Evolutionary conservation across 2,329 filamentous ascomycete genomes (phyloP).

Genomic region (Colletotrichum lupini): DNA sequence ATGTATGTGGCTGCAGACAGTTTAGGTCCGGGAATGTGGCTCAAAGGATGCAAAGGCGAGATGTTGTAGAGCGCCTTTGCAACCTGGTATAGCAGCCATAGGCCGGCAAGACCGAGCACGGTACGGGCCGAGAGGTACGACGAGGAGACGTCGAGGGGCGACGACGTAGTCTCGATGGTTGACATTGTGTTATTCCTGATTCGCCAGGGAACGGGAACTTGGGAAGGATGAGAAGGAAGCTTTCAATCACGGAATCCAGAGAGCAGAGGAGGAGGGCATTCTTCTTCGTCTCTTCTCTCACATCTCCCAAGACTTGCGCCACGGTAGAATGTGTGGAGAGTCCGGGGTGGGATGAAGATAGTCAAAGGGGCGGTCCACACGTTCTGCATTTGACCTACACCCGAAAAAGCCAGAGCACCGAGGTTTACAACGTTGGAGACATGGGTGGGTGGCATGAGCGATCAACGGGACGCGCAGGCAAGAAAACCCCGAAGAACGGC

Average conservation of each 20-base stretch:
- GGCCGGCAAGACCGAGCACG: slow-evolving; percentile 34
- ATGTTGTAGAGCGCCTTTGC: slow-evolving; percentile 46
- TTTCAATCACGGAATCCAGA: neutral
- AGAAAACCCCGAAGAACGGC: neutral
- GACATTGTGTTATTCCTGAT: slow-evolving; percentile 14
- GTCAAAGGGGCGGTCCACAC: slow-evolving; percentile 20
- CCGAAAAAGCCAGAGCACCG: slow-evolving; percentile 29
- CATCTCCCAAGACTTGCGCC: neutral
- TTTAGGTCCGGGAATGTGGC: slow-evolving; percentile 50
- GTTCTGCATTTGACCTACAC: slow-evolving; percentile 21
- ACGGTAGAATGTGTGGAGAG: slow-evolving; percentile 10
- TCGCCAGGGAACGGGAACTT: neutral
- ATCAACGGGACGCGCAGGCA: slow-evolving; percentile 15
- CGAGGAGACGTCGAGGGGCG: slow-evolving; percentile 16
- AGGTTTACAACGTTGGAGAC: slow-evolving; percentile 17
- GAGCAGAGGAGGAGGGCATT: slow-evolving; percentile 8
- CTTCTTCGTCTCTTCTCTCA: slow-evolving; percentile 3
- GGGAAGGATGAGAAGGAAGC: neutral
- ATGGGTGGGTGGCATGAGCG: slow-evolving; percentile 2
- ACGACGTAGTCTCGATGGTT: slow-evolving; percentile 8
- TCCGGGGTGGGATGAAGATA: slow-evolving; percentile 10
- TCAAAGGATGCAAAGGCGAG: slow-evolving; percentile 52
- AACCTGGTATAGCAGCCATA: slow-evolving; percentile 45
- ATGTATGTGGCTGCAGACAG: slow-evolving; percentile 48
- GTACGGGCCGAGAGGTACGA: slow-evolving; percentile 13